These are phyloP conservation scores for Adiantum capillusveneris DNA, from an alignment of 75 land plant species.

Conservation along the genomic window DNA sequence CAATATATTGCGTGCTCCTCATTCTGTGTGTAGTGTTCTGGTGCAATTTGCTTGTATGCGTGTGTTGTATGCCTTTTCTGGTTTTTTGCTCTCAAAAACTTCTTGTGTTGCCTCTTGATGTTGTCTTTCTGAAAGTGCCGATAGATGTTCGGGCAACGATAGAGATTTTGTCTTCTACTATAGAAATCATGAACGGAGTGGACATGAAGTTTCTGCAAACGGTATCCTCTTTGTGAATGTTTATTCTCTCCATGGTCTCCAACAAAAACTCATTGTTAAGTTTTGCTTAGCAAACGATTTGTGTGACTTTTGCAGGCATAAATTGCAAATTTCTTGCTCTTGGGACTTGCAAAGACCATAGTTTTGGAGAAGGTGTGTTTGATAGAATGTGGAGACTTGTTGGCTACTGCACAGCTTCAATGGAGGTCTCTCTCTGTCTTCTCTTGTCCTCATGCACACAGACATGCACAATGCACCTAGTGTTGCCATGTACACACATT, in stretches of 20 bases:
- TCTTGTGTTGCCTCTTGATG: no score
- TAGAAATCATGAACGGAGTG: slow-evolving; percentile 33
- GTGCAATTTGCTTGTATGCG: no score
- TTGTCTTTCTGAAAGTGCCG: slow-evolving; percentile 16
- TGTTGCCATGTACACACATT: background rate
- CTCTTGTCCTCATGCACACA: background rate
- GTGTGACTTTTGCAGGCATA: slow-evolving; percentile 20
- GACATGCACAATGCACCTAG: background rate
- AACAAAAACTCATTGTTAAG: no score
- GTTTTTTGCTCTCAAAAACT: no score
- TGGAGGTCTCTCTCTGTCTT: slow-evolving; percentile 19
- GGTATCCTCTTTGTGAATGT: slow-evolving; percentile 14
- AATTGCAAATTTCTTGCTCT: slow-evolving; percentile 9
- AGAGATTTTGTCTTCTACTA: slow-evolving; percentile 30
- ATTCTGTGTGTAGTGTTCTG: no score
- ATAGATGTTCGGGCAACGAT: slow-evolving; percentile 30
- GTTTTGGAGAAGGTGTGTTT: slow-evolving; percentile 13
- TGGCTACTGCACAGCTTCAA: slow-evolving; percentile 17
- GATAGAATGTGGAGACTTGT: slow-evolving; percentile 18
- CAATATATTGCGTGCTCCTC: no score
- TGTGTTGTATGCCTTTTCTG: no score
- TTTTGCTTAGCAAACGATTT: background rate
- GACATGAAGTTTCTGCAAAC: slow-evolving; percentile 18
- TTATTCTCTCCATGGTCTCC: no score
- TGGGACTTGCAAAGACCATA: slow-evolving; percentile 16